Evolutionary conservation across 2,329 filamentous ascomycete genomes (phyloP).

Genomic region (Neonectria coccinea): DNA sequence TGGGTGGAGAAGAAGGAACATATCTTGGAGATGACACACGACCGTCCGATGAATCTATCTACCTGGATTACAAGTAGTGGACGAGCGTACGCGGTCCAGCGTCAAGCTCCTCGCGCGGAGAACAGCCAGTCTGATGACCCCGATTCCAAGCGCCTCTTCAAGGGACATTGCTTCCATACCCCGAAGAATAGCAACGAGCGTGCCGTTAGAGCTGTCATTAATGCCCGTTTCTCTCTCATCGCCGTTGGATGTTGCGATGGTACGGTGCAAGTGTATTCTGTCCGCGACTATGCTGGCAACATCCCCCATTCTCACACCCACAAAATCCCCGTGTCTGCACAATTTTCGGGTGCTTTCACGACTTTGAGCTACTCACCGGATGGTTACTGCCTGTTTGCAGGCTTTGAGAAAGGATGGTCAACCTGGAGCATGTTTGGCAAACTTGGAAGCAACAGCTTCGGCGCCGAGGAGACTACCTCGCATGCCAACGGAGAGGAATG

Average conservation of each 20-base stretch:
- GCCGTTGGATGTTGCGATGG: slow-evolving; percentile 87
- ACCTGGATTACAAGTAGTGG: slow-evolving; percentile 94
- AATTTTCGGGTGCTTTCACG: slow-evolving; percentile 76
- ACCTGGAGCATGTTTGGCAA: slow-evolving; percentile 99
- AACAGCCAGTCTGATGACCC: slow-evolving; percentile 56
- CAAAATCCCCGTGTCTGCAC: slow-evolving; percentile 73
- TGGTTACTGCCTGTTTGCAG: slow-evolving; percentile 94
- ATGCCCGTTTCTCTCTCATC: slow-evolving; percentile 93
- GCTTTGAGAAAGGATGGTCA: slow-evolving; percentile 92
- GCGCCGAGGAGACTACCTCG: slow-evolving; percentile 72
- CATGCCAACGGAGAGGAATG: slow-evolving; percentile 81
- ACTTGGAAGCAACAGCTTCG: slow-evolving; percentile 85
- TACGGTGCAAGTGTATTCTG: slow-evolving; percentile 88
- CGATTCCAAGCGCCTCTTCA: slow-evolving; percentile 78
- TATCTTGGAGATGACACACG: slow-evolving; percentile 88
- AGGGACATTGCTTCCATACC: slow-evolving; percentile 89
- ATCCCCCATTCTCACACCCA: slow-evolving; percentile 88
- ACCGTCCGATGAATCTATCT: slow-evolving; percentile 94
- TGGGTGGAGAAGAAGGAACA: slow-evolving; percentile 84
- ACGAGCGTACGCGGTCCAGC: slow-evolving; percentile 89
- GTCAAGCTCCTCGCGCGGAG: slow-evolving; percentile 60
- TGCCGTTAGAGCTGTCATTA: slow-evolving; percentile 84
- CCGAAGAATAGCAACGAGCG: slow-evolving; percentile 70
- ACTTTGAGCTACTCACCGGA: slow-evolving; percentile 91
- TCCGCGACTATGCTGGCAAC: slow-evolving; percentile 92